phyloP scores from a whole-genome alignment of 192 early-diverging fungal genomes.

The Backusella sp. region DNA sequence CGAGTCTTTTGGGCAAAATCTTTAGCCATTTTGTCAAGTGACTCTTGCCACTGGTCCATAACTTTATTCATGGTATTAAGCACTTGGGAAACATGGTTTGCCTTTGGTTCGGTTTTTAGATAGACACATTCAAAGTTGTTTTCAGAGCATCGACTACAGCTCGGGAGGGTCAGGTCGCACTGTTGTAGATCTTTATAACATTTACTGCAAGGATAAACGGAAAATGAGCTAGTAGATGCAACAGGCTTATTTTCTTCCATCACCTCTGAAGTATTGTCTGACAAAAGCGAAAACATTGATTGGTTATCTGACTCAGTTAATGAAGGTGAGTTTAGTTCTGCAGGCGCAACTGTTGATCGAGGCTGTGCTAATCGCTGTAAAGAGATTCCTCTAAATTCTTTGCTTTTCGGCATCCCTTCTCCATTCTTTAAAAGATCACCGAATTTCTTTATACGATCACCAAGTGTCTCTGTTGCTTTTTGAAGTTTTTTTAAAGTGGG shows the following conservation, averaged over 20 bases:
- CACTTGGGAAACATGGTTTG: constrained; percentile 41
- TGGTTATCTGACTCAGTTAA: constrained; percentile 1
- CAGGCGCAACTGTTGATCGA: background rate
- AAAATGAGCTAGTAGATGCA: constrained; percentile 24
- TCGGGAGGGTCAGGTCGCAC: constrained; percentile 36
- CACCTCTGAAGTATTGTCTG: background rate
- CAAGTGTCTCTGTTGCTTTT: constrained; percentile 41
- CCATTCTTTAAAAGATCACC: constrained; percentile 32
- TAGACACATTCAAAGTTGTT: constrained; percentile 33
- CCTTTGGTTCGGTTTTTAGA: constrained; percentile 36
- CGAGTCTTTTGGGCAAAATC: constrained; percentile 41
- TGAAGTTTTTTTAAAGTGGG: constrained; percentile 42
- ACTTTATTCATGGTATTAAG: constrained; percentile 43
- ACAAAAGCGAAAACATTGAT: background rate
- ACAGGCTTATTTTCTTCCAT: constrained; percentile 9
- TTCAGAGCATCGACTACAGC: constrained; percentile 30
- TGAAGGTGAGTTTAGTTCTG: background rate
- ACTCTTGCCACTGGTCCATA: constrained; percentile 43
- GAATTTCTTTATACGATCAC: constrained; percentile 41
- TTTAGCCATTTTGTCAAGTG: constrained; percentile 43
- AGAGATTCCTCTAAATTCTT: constrained; percentile 17
- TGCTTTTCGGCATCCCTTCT: constrained; percentile 14
- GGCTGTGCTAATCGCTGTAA: constrained; percentile 16
- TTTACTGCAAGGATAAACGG: constrained; percentile 40
- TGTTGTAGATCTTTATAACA: constrained; percentile 41